Conservation (phyloP, 164 flowering plant species). For the Houttuynia cordata region DNA sequence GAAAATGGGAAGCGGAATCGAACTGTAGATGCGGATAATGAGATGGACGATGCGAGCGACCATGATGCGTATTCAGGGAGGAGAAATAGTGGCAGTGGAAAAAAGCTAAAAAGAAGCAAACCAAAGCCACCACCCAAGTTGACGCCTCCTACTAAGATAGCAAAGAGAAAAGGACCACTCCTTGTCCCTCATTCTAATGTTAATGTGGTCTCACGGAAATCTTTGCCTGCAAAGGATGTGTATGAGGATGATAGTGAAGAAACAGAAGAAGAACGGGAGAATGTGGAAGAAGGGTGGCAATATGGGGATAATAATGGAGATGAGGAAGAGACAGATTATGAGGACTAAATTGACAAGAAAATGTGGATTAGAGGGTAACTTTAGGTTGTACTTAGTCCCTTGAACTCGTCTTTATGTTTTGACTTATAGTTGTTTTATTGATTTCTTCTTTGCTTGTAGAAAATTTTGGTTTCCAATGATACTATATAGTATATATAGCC, state of each 20-base stretch:
- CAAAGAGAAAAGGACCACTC: constrained; percentile 37
- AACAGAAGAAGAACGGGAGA: constrained; percentile 85
- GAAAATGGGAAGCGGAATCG: constrained; percentile 53
- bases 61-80: constrained; percentile 51
- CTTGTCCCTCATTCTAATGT: constrained; percentile 27
- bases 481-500: too few relatives aligned
- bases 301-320: constrained; percentile 56
- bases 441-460: too few relatives aligned
- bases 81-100: constrained; percentile 27
- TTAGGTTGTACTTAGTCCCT: not conserved
- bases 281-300: constrained; percentile 63
- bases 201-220: constrained; percentile 21
- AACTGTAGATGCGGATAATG: constrained; percentile 37
- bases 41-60: constrained; percentile 79
- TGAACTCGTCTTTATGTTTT: too few relatives aligned
- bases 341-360: constrained; percentile 30
- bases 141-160: constrained; percentile 45
- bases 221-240: constrained; percentile 47
- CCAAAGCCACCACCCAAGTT: constrained; percentile 42
- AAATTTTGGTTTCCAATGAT: too few relatives aligned
- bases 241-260: constrained; percentile 90
- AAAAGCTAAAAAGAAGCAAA: constrained; percentile 42
- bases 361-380: not conserved
- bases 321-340: constrained; percentile 82
- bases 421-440: too few relatives aligned